Conservation (phyloP, 371 early-diverging fungal species). For the Dipsacomyces acuminosporus region DNA sequence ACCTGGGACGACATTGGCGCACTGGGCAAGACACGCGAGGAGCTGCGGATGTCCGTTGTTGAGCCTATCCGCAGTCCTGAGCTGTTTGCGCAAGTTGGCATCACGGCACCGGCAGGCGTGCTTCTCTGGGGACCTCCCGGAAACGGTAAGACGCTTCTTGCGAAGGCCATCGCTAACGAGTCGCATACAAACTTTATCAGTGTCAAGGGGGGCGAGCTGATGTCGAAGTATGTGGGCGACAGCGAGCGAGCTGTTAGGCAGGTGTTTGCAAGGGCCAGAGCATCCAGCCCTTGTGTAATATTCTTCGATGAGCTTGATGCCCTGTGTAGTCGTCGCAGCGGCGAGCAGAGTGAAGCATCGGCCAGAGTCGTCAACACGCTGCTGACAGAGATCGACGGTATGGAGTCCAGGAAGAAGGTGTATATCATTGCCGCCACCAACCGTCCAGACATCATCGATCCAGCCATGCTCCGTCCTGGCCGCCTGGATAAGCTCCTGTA, state of each 20-base stretch:
- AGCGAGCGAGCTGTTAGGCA: conserved; percentile 97
- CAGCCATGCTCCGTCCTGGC: conserved; percentile 98
- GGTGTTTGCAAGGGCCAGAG: conserved; percentile 96
- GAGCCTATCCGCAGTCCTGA: conserved; percentile 96
- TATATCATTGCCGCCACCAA: conserved; percentile 99
- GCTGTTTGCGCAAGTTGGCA: conserved; percentile 87
- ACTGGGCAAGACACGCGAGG: conserved; percentile 76
- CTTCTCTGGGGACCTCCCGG: conserved; percentile 99
- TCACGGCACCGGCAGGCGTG: conserved; percentile 91
- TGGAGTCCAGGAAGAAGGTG: conserved; percentile 84
- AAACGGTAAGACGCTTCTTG: conserved; percentile 99
- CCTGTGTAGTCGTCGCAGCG: conserved; percentile 65
- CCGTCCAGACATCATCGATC: conserved; percentile 98
- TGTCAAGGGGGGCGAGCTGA: conserved; percentile 98
- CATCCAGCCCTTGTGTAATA: conserved; percentile 93
- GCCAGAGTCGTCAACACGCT: conserved; percentile 98
- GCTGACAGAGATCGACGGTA: conserved; percentile 97
- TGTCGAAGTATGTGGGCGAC: conserved; percentile 99
- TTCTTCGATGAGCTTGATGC: conserved; percentile 99
- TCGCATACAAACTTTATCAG: conserved; percentile 97
- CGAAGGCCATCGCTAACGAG: conserved; percentile 98
- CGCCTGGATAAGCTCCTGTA: conserved; percentile 97
- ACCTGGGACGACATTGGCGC: conserved; percentile 97
- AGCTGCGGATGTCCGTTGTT: conserved; percentile 93
- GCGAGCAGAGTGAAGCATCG: conserved; percentile 73